Evolutionary conservation across 1,284 basidiomycete genomes (phyloP).

Genomic region (Pholiota adiposa): DNA sequence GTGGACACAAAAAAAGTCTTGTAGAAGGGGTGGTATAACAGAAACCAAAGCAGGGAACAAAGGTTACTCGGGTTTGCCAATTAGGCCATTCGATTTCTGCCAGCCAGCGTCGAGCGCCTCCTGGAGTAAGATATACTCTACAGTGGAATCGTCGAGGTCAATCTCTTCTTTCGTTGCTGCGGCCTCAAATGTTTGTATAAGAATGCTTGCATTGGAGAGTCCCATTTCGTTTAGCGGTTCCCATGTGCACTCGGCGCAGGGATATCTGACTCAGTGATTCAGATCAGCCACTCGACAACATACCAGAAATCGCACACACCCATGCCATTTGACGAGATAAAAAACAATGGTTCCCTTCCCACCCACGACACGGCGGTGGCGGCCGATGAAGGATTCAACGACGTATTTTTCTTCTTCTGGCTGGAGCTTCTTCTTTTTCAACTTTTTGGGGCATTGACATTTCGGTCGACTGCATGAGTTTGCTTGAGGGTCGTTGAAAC

Average conservation of each 20-base stretch:
- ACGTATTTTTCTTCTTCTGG: conserved; percentile 12
- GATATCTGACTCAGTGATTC: conserved; percentile 32
- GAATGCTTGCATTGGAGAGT: conserved; percentile 12
- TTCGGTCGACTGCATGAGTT: conserved; percentile 18
- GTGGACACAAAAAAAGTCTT: too few species aligned
- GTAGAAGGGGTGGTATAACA: too few species aligned
- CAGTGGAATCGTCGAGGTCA: conserved; percentile 25
- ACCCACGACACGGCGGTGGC: conserved; percentile 16
- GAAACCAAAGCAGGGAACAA: too few species aligned
- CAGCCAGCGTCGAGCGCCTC: conserved; percentile 39
- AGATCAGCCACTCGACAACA: conserved; percentile 11
- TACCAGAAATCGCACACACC: conserved; percentile 28
- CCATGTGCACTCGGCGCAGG: conserved; percentile 40
- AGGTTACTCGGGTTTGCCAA: too few species aligned
- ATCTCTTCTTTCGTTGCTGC: conserved; percentile 32
- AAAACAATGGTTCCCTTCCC: conserved; percentile 22
- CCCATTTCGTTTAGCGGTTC: conserved; percentile 36
- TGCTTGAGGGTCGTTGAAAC: neutral
- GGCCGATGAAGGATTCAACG: conserved; percentile 22
- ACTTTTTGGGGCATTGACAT: conserved; percentile 12
- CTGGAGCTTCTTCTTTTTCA: conserved; percentile 5
- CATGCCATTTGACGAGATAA: conserved; percentile 42
- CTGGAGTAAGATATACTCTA: conserved; percentile 30
- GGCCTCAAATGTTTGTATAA: conserved; percentile 32
- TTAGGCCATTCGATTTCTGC: conserved; percentile 12